A percentile compares a stretch with the other conserved stretches of the same genome.
phyloP scores from a whole-genome alignment of 1,139 yeast genomes.

The Hyphopichia fennica region DNA sequence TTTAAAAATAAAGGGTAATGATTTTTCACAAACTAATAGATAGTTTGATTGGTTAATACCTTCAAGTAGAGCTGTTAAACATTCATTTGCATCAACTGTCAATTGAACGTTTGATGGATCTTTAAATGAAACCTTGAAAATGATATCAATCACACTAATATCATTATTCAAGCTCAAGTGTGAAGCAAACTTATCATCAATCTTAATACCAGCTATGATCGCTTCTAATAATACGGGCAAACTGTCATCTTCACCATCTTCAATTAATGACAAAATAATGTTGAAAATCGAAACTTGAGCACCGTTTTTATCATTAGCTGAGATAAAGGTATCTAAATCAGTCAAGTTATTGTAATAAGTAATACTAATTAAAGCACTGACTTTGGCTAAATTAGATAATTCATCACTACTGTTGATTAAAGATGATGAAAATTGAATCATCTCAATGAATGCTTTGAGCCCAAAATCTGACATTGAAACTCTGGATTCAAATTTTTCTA shows the following conservation, averaged over 20 bases:
- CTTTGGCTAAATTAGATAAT: conserved; percentile 32
- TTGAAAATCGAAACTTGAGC: conserved; percentile 30
- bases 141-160: conserved; percentile 45
- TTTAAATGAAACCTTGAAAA: conserved; percentile 65
- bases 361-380: conserved; percentile 52
- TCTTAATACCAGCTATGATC: conserved; percentile 53
- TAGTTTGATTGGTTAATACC: conserved; percentile 48
- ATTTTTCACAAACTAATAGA: conserved; percentile 47
- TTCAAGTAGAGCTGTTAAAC: conserved; percentile 57
- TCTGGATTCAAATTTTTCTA: conserved; percentile 47
- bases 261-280: conserved; percentile 41
- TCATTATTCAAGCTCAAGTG: conserved; percentile 13
- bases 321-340: conserved; percentile 23
- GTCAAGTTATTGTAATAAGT: conserved; percentile 51
- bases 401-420: conserved; percentile 15
- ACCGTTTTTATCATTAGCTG: conserved; percentile 14
- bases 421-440: conserved; percentile 27
- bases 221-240: conserved; percentile 76
- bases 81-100: conserved; percentile 60
- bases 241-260: conserved; percentile 78
- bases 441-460: conserved; percentile 34
- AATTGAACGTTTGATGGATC: conserved; percentile 77
- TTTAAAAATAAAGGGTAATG: conserved; percentile 51
- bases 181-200: conserved; percentile 37
- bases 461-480: conserved; percentile 39